phyloP scores from a whole-genome alignment of 2,329 filamentous ascomycete species.

The Graphilbum sp. region DNA sequence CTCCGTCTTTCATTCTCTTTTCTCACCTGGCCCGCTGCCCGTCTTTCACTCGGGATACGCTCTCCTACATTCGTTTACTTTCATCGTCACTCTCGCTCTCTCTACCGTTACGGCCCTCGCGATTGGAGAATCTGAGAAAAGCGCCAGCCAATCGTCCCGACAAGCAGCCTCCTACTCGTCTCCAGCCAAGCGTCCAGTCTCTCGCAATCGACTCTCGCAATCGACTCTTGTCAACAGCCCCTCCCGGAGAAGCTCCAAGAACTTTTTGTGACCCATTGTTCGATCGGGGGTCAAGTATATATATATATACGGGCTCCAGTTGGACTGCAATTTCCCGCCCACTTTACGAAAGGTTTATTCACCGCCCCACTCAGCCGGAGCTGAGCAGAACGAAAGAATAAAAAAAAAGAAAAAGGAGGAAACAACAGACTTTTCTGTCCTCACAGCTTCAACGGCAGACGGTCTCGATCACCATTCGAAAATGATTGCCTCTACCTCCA shows the following conservation, averaged over 20 bases:
- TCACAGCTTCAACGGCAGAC: background rate
- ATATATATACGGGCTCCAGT: no score
- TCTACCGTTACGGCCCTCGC: no score
- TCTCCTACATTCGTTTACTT: background rate
- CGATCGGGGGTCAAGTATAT: slow-evolving; percentile 2
- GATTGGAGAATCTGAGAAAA: no score
- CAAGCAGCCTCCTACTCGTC: background rate
- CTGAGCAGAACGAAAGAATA: background rate
- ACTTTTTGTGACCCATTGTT: slow-evolving; percentile 1
- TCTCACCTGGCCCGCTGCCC: background rate
- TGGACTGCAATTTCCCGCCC: slow-evolving; percentile 16
- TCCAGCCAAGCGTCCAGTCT: background rate
- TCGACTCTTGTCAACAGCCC: no score
- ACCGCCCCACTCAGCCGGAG: slow-evolving; percentile 6
- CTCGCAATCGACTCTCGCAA: background rate
- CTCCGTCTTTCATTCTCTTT: background rate
- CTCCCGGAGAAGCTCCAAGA: background rate
- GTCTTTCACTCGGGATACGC: background rate
- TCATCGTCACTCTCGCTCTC: background rate
- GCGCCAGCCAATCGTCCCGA: background rate
- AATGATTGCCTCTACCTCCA: slow-evolving; percentile 8
- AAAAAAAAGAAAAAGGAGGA: background rate
- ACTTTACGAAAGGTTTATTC: slow-evolving; percentile 5
- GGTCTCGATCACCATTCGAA: no score
- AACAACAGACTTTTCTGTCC: background rate